Conservation (phyloP, 345 rosid genomes). For the Gossypium longicalyx region DNA sequence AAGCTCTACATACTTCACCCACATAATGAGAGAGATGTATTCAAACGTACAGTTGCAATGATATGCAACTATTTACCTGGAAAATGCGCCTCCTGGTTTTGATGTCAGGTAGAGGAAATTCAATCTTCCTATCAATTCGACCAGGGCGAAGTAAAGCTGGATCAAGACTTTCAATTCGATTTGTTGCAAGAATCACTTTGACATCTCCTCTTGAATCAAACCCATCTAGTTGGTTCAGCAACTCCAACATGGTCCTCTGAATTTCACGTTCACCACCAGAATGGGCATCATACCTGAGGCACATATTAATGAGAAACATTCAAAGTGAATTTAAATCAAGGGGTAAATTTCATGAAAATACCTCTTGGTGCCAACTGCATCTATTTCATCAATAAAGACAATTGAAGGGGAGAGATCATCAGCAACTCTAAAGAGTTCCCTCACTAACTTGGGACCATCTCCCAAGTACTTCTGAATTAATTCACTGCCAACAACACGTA, state of each 20-base stretch:
- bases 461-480: not conserved
- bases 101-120: slow-evolving; percentile 97
- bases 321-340: not conserved
- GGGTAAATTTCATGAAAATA: not conserved
- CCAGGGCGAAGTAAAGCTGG: slow-evolving; percentile 98
- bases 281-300: slow-evolving; percentile 76
- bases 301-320: not conserved
- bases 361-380: not conserved
- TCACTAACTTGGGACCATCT: not conserved
- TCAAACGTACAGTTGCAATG: no score
- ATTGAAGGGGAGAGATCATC: not conserved
- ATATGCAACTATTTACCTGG: slow-evolving; percentile 45
- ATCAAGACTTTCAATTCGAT: slow-evolving; percentile 92
- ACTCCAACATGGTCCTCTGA: slow-evolving; percentile 96
- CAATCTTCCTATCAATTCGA: slow-evolving; percentile 90
- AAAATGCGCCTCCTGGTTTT: slow-evolving; percentile 96
- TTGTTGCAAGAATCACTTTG: slow-evolving; percentile 93
- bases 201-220: slow-evolving; percentile 97
- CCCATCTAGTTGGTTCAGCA: slow-evolving; percentile 91
- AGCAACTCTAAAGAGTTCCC: not conserved
- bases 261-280: slow-evolving; percentile 99
- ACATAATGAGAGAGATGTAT: no score
- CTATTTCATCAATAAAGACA: slow-evolving; percentile 1
- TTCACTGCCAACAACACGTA: slow-evolving; percentile 1
- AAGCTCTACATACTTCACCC: no score